Percentiles rank a stretch among this genome's conserved stretches.
Evolutionary conservation across 1,139 yeast genomes (phyloP).

Genomic region (Kodamaea derodonti): DNA sequence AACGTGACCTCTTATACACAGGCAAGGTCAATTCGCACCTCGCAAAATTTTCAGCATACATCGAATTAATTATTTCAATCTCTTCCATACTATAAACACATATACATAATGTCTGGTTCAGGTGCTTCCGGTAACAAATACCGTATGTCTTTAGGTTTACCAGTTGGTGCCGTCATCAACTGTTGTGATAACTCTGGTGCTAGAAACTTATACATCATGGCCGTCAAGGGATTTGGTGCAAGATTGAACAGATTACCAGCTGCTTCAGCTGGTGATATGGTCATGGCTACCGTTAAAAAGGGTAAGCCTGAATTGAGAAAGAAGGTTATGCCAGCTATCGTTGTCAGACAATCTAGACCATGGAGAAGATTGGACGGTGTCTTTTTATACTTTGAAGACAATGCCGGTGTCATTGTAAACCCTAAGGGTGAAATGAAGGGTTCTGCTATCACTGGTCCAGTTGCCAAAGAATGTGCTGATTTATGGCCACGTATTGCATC

Average conservation of each 20-base stretch:
- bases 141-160: conserved; percentile 99
- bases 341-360: conserved; percentile 98
- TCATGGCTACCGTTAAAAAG: conserved; percentile 99
- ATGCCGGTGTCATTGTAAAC: conserved; percentile 99
- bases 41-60: not conserved
- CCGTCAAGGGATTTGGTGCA: conserved; percentile 99
- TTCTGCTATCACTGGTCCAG: conserved; percentile 99
- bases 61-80: not conserved
- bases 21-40: not conserved
- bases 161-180: conserved; percentile 99
- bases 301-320: conserved; percentile 99
- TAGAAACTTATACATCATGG: conserved; percentile 96
- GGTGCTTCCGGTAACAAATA: conserved; percentile 99
- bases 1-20: not conserved
- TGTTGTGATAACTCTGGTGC: conserved; percentile 99
- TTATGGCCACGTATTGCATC: conserved; percentile 99
- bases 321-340: conserved; percentile 99
- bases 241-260: conserved; percentile 99
- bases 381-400: conserved; percentile 99
- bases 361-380: conserved; percentile 99
- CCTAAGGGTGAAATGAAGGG: conserved; percentile 99
- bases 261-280: conserved; percentile 99
- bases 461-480: conserved; percentile 99
- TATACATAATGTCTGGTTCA: conserved; percentile 65
- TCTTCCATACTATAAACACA: conserved; percentile 4